Evolutionary conservation across 164 flowering plant species (phyloP).

Genomic region (Aristolochia californica): DNA sequence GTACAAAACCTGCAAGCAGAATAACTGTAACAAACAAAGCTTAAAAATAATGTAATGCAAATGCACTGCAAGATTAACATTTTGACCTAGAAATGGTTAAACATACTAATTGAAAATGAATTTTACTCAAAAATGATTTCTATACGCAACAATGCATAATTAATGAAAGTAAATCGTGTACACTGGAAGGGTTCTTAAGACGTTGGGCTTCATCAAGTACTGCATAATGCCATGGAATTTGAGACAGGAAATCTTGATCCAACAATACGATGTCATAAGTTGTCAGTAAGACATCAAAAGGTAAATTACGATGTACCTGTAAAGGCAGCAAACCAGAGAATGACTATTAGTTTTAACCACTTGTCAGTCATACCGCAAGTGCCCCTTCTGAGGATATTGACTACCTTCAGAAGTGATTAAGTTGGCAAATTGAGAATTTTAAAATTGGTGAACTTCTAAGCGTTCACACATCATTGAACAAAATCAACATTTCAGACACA

Average conservation of each 20-base stretch:
- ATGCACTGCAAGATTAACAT: no score
- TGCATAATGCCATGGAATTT: constrained; percentile 79
- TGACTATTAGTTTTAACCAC: neutral
- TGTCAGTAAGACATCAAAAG: constrained; percentile 78
- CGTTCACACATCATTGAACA: no score
- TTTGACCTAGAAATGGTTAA: no score
- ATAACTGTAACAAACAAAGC: neutral
- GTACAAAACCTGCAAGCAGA: constrained; percentile 60
- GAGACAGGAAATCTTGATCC: constrained; percentile 88
- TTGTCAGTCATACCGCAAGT: neutral
- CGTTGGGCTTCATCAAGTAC: constrained; percentile 94
- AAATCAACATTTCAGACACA: no score
- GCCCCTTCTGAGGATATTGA: no score
- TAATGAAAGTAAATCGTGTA: constrained; percentile 12
- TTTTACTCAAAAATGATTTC: no score
- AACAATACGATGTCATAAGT: constrained; percentile 82
- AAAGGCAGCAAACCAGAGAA: neutral
- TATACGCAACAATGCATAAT: neutral
- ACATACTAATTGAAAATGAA: no score
- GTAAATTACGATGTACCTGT: constrained; percentile 38
- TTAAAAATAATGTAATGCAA: neutral
- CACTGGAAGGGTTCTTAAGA: constrained; percentile 92
- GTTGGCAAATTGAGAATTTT: no score
- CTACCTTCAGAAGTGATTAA: no score
- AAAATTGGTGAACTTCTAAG: no score